A percentile compares a stretch with the other conserved stretches of the same genome.
These are phyloP conservation scores for Huntiella omanensis DNA, from an alignment of 2,329 filamentous ascomycete genomes.

Conservation along the genomic window DNA sequence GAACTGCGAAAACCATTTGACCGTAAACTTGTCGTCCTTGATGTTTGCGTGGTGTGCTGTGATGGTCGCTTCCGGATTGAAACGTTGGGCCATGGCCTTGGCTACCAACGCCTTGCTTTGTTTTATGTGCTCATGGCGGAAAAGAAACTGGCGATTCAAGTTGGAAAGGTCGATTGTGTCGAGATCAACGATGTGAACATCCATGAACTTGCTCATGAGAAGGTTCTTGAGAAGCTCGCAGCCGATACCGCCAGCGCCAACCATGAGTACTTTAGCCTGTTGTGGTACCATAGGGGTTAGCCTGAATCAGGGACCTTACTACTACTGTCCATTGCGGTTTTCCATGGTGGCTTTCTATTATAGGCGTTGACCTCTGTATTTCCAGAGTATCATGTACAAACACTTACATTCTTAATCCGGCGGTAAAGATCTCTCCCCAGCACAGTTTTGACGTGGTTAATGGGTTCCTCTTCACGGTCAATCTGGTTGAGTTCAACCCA, in stretches of 20 bases:
- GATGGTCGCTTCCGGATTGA: slow-evolving; percentile 77
- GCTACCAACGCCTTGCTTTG: slow-evolving; percentile 90
- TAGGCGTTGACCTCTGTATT: no score
- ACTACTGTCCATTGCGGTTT: no score
- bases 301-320: background rate
- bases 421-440: no score
- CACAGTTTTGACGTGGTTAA: no score
- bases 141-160: slow-evolving; percentile 92
- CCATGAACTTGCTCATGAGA: slow-evolving; percentile 75
- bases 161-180: slow-evolving; percentile 98
- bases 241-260: slow-evolving; percentile 90
- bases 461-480: no score
- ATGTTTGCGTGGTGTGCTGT: slow-evolving; percentile 88
- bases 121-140: slow-evolving; percentile 92
- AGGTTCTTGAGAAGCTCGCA: slow-evolving; percentile 97
- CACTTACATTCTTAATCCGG: no score
- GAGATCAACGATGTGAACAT: slow-evolving; percentile 88
- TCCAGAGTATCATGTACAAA: no score
- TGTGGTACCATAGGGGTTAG: slow-evolving; percentile 2
- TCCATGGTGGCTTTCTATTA: no score
- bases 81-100: slow-evolving; percentile 74
- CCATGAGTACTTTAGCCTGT: slow-evolving; percentile 75
- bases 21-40: slow-evolving; percentile 70
- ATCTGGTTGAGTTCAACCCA: no score
- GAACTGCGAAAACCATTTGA: slow-evolving; percentile 75